Evolutionary conservation across 768 basidiomycete species (phyloP), one percentile per base, ranked within the genome.

Genomic region (Flagelloscypha sp.): DNA sequence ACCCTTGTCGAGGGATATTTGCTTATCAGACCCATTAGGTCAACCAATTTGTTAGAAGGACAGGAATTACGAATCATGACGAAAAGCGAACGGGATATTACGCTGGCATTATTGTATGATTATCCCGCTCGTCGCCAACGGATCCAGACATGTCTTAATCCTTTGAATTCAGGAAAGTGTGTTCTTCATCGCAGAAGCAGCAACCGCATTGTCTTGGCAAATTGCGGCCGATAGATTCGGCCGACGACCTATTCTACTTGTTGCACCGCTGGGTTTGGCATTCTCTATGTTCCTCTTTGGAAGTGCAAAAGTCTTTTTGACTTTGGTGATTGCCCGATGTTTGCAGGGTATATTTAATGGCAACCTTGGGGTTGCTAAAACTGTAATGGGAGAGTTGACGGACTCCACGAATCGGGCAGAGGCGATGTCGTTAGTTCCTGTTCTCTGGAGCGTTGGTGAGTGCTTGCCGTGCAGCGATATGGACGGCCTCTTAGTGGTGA

Each of bases 351-450:
- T 49, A 8, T 50, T 59, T 15, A 57, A 56, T 25, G 48, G 53
- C 19, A 56, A 55, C 38, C 17, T 45, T 19, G 52, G 62, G 1
- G 64, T 70, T 16, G 62, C 68, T 48, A 70, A 70, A 40, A 64
- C 59, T 41, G 65, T 68, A 62, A 48, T 70, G 38, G 63, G 50
- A 1, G 63, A 65, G 25, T 36, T 65, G 16, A 65, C 64, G 0
- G 63, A 66, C 33, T 45, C 56, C 6, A 61, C 61, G 8, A 65
- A 65, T 35, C 46, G 57, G 36, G 58, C 62, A 11, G 50, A 53
- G 31, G 65, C 48, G 0, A 53, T 62, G 5, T 38, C 57, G 6
- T 35, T 57, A 10, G 32, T 67, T 16, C 54, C 61, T 3, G 42
- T 66, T 0, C 42, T 53, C 13, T 65, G 50, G 58, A 52, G 49